These are phyloP conservation scores for Venturia pyrina DNA, from an alignment of 2,329 filamentous ascomycete genomes.

Conservation along the genomic window DNA sequence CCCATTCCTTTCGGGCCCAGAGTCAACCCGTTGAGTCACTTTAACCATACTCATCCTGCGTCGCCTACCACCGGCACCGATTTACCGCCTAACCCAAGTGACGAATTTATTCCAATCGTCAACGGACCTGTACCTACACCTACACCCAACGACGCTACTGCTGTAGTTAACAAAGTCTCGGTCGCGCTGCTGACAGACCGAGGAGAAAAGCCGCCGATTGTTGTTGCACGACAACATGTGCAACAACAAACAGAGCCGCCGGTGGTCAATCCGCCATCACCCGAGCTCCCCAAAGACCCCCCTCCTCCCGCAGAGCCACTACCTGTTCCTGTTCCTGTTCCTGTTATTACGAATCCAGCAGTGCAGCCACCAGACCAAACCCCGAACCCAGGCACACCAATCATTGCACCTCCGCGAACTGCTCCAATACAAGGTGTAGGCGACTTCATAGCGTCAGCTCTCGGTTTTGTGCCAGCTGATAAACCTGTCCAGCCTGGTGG, in stretches of 20 bases:
- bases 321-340: neutral
- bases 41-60: too few species aligned
- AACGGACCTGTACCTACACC: too few species aligned
- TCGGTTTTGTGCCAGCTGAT: neutral
- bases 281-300: neutral
- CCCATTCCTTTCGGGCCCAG: neutral
- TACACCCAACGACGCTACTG: neutral
- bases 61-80: too few species aligned
- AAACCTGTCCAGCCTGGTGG: neutral
- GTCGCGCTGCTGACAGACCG: neutral
- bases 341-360: neutral
- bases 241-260: too few species aligned
- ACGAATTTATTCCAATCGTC: too few species aligned
- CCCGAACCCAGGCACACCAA: neutral
- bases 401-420: neutral
- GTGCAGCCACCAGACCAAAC: neutral
- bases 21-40: too few species aligned
- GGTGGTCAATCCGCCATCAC: neutral
- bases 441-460: neutral
- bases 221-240: too few species aligned
- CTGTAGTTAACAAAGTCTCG: neutral
- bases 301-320: neutral
- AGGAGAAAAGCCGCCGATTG: neutral
- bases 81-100: too few species aligned
- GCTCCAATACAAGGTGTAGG: neutral